Base-by-base conservation (phyloP, 2,329 filamentous ascomycete species). In the Penicillium sp. region DNA sequence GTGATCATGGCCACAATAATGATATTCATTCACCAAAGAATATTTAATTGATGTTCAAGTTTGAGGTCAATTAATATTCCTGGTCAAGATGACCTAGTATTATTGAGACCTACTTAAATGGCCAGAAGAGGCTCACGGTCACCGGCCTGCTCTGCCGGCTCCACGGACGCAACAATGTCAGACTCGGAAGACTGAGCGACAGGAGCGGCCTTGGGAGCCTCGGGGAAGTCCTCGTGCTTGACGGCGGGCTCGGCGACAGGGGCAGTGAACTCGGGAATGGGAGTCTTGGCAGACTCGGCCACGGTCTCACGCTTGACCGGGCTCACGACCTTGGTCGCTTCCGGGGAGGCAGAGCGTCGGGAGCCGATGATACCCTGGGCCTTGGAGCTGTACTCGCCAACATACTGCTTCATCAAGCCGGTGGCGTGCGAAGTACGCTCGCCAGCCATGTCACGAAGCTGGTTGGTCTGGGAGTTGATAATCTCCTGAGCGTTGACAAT, bases 311-410 rank as follows among this genome's bases (percentile, higher is more conserved):
- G 37, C 46, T 53, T 52, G 37, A 52, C 46, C 4, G 57, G 52
- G 31, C 45, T 46, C n/a, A 57, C 40, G 13, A 48, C 54, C 58
- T 66, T 69, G 54, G 59, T 46, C 53, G 61, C 52, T 53, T 68
- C 63, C 9, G 65, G 67, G 12, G 67, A 66, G 22, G 57, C 54
- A 39, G 65, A 67, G 29, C 64, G 67, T 44, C 66, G 67, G 42
- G 52, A 52, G 28, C 70, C 72, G 43, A 80, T 74, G 59, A 74
- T 72, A 55, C 79, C 79, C 61, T 80, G 76, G 35, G 81, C 81
- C 70, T 81, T 80, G 61, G 71, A 68, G 53, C 75, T 77, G 68
- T 82, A 82, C 56, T 82, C 77, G 55, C 75, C 77, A 45, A 81
- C 76, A 53, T 81, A 80, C 57, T 73, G 75, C 66, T 78, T 77